Conservation (phyloP, 2,329 filamentous ascomycete species). For the Penicillium sp. region DNA sequence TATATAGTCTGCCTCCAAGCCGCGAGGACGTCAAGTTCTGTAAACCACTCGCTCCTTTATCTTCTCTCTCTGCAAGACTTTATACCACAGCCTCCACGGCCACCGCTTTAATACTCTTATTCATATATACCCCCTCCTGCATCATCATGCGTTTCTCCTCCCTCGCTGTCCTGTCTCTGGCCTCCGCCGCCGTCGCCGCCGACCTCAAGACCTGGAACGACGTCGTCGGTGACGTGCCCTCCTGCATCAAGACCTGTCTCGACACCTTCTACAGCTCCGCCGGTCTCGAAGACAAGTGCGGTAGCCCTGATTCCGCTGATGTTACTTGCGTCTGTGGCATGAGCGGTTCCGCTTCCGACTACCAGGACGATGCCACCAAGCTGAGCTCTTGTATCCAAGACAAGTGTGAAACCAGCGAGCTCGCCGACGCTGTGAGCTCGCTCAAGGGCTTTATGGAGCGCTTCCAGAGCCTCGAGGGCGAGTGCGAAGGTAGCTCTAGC, state of each 20-base stretch:
- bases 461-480: not conserved
- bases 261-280: slow-evolving; percentile 7
- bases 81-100: not conserved
- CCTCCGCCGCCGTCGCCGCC: slow-evolving; percentile 8
- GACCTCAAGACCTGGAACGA: slow-evolving; percentile 7
- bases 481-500: not conserved
- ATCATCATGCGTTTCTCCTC: slow-evolving; percentile 9
- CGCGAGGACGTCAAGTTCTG: not conserved
- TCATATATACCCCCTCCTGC: not conserved
- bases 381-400: not conserved
- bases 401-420: not conserved
- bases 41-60: not conserved
- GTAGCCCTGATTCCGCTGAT: slow-evolving; percentile 1
- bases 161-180: slow-evolving; percentile 7
- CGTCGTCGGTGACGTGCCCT: slow-evolving; percentile 7
- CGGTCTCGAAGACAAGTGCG: slow-evolving; percentile 7
- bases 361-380: not conserved
- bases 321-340: slow-evolving; percentile 5
- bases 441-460: not conserved
- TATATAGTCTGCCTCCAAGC: not conserved
- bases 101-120: slow-evolving; percentile 19
- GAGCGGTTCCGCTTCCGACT: not conserved
- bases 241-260: slow-evolving; percentile 7
- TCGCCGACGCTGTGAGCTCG: not conserved
- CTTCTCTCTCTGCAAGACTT: not conserved